Percentiles rank a stretch among this genome's conserved stretches.
Conservation (phyloP, 352 stramenopile genomes). For the Phytophthora rubi region DNA sequence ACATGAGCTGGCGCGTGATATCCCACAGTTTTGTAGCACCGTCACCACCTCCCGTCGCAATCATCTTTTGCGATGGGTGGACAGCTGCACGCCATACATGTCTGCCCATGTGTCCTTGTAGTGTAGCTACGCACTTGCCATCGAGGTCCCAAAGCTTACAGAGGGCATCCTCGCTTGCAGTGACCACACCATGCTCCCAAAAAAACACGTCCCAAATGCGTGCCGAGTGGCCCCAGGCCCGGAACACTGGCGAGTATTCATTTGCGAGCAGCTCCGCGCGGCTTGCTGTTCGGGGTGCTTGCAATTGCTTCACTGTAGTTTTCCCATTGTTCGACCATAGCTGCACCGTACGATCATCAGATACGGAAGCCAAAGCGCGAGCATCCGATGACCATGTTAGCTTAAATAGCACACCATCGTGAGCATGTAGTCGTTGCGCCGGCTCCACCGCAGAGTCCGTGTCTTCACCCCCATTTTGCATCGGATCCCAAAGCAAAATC, state of each 20-base stretch:
- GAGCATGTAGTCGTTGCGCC: constrained; percentile 71
- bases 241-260: constrained; percentile 62
- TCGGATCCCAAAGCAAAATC: constrained; percentile 80
- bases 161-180: constrained; percentile 79
- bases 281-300: constrained; percentile 2
- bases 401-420: constrained; percentile 89
- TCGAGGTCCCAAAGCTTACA: constrained; percentile 74
- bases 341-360: constrained; percentile 86
- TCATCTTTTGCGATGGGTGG: constrained; percentile 50
- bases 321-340: constrained; percentile 66
- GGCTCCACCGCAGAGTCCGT: constrained; percentile 33
- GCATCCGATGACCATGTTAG: constrained; percentile 78
- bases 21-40: constrained; percentile 85
- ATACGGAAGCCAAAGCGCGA: constrained; percentile 77
- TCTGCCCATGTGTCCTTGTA: constrained; percentile 78
- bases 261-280: constrained; percentile 27
- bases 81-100: constrained; percentile 83
- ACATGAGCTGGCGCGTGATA: constrained; percentile 60
- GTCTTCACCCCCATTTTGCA: constrained; percentile 20
- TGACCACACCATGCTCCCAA: constrained; percentile 50
- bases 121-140: constrained; percentile 70
- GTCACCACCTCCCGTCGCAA: constrained; percentile 81
- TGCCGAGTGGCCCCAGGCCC: constrained; percentile 83
- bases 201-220: constrained; percentile 89
- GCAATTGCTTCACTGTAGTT: constrained; percentile 20